Evolutionary conservation across 1,284 basidiomycete species (phyloP).

Genomic region (Austroboletus niveus): DNA sequence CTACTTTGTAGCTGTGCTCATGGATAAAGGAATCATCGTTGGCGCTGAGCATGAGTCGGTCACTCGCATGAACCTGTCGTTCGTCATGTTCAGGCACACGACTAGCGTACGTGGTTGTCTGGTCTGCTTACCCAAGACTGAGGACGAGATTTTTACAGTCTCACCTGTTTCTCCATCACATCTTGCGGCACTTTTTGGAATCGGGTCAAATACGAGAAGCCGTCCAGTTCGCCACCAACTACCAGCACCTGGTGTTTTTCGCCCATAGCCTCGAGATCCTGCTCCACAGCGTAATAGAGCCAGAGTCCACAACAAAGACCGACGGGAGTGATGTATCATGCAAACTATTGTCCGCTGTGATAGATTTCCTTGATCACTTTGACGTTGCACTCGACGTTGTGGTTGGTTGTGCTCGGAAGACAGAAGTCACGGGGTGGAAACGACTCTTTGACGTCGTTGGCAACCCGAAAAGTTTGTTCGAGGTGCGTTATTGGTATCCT

Average conservation of each 20-base stretch:
- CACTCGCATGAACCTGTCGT: conserved; percentile 76
- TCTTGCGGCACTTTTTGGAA: conserved; percentile 83
- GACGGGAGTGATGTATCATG: conserved; percentile 24
- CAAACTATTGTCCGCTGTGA: conserved; percentile 59
- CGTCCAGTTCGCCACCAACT: conserved; percentile 83
- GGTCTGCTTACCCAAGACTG: neutral
- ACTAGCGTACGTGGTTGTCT: conserved; percentile 66
- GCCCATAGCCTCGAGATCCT: conserved; percentile 93
- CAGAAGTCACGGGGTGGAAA: conserved; percentile 90
- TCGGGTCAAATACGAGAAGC: conserved; percentile 74
- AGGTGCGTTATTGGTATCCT: conserved; percentile 47
- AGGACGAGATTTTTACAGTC: conserved; percentile 52
- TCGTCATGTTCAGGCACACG: conserved; percentile 89
- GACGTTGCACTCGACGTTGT: conserved; percentile 89
- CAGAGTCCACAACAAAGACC: conserved; percentile 55
- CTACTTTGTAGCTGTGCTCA: conserved; percentile 73
- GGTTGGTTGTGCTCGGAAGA: conserved; percentile 95
- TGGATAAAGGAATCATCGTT: conserved; percentile 99
- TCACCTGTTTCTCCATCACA: conserved; percentile 92
- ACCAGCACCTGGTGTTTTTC: conserved; percentile 89
- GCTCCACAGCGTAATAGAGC: conserved; percentile 90
- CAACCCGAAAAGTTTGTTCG: conserved; percentile 87
- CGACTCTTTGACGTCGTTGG: conserved; percentile 90
- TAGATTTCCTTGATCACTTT: conserved; percentile 95
- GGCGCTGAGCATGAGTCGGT: conserved; percentile 90